Percentiles rank a stretch among this genome's conserved stretches.
phyloP scores from a whole-genome alignment of 257 asterid species.

The Lycium barbarum region DNA sequence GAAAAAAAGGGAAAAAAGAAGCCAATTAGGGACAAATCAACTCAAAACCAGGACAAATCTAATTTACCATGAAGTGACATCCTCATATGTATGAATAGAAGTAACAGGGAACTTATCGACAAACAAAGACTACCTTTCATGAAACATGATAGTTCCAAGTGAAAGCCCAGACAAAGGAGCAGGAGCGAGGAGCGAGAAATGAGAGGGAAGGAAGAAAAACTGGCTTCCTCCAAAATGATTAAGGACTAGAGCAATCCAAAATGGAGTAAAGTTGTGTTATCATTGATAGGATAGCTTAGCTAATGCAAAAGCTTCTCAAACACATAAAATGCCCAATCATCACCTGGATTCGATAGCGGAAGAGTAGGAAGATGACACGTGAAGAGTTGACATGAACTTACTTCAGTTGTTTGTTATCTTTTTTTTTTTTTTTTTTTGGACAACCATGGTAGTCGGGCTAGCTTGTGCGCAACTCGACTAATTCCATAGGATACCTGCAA shows the following conservation, averaged over 20 bases:
- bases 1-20: too few relatives aligned
- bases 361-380: not conserved
- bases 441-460: too few relatives aligned
- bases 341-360: not conserved
- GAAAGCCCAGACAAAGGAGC: not conserved
- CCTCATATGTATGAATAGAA: too few relatives aligned
- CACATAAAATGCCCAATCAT: not conserved
- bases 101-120: too few relatives aligned
- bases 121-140: too few relatives aligned
- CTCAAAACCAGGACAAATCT: too few relatives aligned
- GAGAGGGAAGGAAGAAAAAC: not conserved
- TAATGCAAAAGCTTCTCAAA: not conserved
- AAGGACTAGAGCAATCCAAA: slow-evolving; percentile 2
- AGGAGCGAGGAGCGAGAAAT: not conserved
- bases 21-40: too few relatives aligned
- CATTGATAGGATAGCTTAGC: not conserved
- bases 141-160: not conserved
- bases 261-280: not conserved
- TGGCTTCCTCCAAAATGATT: slow-evolving; percentile 7
- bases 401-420: not conserved
- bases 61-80: too few relatives aligned
- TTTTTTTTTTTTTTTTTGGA: too few relatives aligned
- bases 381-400: not conserved
- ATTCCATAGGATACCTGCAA: too few relatives aligned
- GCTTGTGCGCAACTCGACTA: too few relatives aligned